phyloP scores from a whole-genome alignment of 1,139 yeast genomes.

The Diutina pseudorugosa region DNA sequence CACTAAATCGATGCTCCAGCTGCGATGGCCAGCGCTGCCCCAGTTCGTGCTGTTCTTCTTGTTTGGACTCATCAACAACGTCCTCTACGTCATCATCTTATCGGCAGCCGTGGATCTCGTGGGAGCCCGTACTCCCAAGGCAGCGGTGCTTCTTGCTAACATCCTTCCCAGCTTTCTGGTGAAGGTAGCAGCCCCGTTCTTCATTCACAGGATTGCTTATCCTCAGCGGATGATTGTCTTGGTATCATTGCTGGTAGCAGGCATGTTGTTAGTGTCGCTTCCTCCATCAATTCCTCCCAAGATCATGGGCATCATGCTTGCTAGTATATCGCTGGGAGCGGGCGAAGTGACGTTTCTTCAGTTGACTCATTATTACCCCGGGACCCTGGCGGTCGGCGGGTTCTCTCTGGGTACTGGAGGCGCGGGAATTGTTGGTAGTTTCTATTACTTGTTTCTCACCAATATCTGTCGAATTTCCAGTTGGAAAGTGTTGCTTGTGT shows the following conservation, averaged over 20 bases:
- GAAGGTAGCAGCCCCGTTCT: conserved; percentile 70
- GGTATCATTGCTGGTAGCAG: conserved; percentile 50
- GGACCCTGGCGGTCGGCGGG: conserved; percentile 52
- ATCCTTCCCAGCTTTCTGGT: conserved; percentile 70
- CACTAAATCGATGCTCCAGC: neutral
- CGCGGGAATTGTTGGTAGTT: conserved; percentile 80
- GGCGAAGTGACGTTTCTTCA: conserved; percentile 87
- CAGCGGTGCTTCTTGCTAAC: conserved; percentile 75
- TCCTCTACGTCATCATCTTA: conserved; percentile 79
- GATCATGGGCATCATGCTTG: conserved; percentile 64
- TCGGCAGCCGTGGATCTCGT: conserved; percentile 90
- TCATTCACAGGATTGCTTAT: conserved; percentile 57
- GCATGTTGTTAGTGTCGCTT: conserved; percentile 64
- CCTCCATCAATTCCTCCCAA: conserved; percentile 20
- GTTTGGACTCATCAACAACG: conserved; percentile 80
- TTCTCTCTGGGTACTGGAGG: conserved; percentile 95
- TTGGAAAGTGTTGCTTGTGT: conserved; percentile 19
- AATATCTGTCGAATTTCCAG: conserved; percentile 22
- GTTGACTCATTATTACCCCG: conserved; percentile 58
- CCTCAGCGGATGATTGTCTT: conserved; percentile 37
- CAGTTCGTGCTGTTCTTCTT: conserved; percentile 55
- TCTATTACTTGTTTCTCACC: conserved; percentile 28
- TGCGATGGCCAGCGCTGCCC: neutral
- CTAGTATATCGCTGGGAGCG: conserved; percentile 76
- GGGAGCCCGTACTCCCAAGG: conserved; percentile 75